These are phyloP conservation scores for Pythium myriotylum DNA, from an alignment of 352 stramenopile species.

Conservation along the genomic window DNA sequence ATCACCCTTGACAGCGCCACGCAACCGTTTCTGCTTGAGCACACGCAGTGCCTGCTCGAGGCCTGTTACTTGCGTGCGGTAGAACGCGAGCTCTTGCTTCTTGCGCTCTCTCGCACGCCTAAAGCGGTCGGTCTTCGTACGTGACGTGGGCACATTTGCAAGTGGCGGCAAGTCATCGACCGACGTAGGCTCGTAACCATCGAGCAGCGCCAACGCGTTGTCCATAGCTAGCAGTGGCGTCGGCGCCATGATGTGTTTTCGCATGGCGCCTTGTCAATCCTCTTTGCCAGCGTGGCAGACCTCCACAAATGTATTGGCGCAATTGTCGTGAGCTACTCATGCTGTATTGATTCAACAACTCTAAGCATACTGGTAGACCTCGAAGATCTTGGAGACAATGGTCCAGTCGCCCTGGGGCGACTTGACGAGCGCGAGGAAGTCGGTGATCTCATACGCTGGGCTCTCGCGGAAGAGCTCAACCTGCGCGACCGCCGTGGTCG, in stretches of 20 bases:
- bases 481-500: slow-evolving; percentile 16
- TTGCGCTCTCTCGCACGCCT: slow-evolving; percentile 17
- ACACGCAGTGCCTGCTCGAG: slow-evolving; percentile 13
- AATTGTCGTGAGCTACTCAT: not conserved
- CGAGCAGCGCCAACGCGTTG: too few relatives aligned
- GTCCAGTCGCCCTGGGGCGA: slow-evolving; percentile 10
- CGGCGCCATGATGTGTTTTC: slow-evolving; percentile 5
- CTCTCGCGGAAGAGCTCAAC: slow-evolving; percentile 16
- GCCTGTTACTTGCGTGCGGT: not conserved
- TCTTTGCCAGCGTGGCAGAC: slow-evolving; percentile 8
- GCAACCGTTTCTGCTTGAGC: slow-evolving; percentile 11
- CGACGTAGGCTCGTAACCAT: slow-evolving; percentile 5
- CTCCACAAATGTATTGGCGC: slow-evolving; percentile 6
- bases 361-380: slow-evolving; percentile 18
- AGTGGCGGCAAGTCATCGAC: not conserved
- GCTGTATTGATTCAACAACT: not conserved
- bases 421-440: slow-evolving; percentile 25
- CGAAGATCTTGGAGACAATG: slow-evolving; percentile 26
- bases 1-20: too few relatives aligned
- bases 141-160: not conserved
- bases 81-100: slow-evolving; percentile 10
- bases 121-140: slow-evolving; percentile 8
- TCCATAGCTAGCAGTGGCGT: too few relatives aligned
- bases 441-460: slow-evolving; percentile 19
- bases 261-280: not conserved